Base-by-base conservation (phyloP, 2,329 filamentous ascomycete species). In the Chaetomium globosum region DNA sequence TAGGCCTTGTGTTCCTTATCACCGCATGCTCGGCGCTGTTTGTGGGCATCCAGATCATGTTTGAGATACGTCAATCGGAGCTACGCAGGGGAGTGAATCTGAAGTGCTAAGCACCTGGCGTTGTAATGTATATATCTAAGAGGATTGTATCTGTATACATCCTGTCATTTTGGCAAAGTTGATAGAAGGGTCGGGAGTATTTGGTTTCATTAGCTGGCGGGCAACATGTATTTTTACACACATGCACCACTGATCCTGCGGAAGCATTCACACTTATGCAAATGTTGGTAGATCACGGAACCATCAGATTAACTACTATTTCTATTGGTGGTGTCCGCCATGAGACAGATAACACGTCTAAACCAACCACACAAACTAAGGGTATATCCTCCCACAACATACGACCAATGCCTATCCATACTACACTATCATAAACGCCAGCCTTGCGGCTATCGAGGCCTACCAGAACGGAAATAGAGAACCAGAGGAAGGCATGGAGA, bases 41-140 rank as follows among this genome's bases (percentile, higher is more conserved):
- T 75, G 87, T 93, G 0, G 93, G 90, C 30, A 85, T 90, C 51
- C 94, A 98, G 79, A 81, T 97, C 73, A 99, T 99, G 95, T 97
- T 98, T 80, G 95, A 99, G 81, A 85, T 96, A 71, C 83, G 95
- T 60, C 92, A 97, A 80, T 83, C 84, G 51, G 95, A 99, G 81
- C 86, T 88, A 78, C 85, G 94, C 72, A 87, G 86, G 71, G 95
- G 95, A 0, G 89, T 97, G 65, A 84, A 86, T 71, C 76, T 97
- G 77, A 97, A 92, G 79, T 98, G 92, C 76, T 76, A 56, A 73
- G 43, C 28, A 4, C 2, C 21, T 49, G 21, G 8, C 12, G 33
- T 43, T 43, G 30, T 43, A 53, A 23, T 23, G 33, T 16, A 16
- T 28, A 28, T 16, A 36, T 26, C 10, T 7, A 10, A 46, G 31